phyloP scores from a whole-genome alignment of 169 alveolate species.

The Theileria annulata region DNA sequence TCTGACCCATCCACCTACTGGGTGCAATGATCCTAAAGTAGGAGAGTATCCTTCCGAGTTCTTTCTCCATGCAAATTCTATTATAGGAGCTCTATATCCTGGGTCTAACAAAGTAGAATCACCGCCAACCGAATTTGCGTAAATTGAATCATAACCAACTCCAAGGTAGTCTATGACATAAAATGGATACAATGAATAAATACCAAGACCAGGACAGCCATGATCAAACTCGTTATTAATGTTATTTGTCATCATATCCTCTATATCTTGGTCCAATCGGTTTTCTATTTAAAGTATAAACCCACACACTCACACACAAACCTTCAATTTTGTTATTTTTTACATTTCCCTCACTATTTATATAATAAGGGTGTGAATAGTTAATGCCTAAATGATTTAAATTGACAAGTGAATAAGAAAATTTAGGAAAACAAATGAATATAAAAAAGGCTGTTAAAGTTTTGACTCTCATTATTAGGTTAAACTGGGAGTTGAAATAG shows the following conservation, averaged over 20 bases:
- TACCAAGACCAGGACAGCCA: constrained; percentile 65
- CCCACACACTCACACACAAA: constrained; percentile 1
- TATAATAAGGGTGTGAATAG: background rate
- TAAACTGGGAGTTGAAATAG: background rate
- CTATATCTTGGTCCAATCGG: constrained; percentile 32
- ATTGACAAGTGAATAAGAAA: background rate
- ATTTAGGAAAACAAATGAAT: background rate
- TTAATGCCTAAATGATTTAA: constrained; percentile 1
- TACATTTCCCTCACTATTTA: background rate
- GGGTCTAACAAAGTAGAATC: constrained; percentile 60
- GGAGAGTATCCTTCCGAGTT: constrained; percentile 64
- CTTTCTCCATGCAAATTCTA: constrained; percentile 58
- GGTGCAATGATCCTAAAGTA: constrained; percentile 58
- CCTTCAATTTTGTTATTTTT: constrained; percentile 4
- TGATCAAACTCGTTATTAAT: constrained; percentile 35
- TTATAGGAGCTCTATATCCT: constrained; percentile 60
- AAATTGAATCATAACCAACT: constrained; percentile 65
- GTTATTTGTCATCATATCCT: constrained; percentile 20
- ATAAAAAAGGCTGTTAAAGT: background rate
- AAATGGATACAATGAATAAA: background rate
- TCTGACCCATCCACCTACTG: constrained; percentile 67
- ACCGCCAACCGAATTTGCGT: constrained; percentile 53
- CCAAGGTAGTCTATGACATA: constrained; percentile 61
- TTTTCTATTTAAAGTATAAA: constrained; percentile 18
- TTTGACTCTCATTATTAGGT: background rate